These are phyloP conservation scores for Friedmanniomyces simplex DNA, from an alignment of 495 filamentous ascomycete species.

Conservation along the genomic window DNA sequence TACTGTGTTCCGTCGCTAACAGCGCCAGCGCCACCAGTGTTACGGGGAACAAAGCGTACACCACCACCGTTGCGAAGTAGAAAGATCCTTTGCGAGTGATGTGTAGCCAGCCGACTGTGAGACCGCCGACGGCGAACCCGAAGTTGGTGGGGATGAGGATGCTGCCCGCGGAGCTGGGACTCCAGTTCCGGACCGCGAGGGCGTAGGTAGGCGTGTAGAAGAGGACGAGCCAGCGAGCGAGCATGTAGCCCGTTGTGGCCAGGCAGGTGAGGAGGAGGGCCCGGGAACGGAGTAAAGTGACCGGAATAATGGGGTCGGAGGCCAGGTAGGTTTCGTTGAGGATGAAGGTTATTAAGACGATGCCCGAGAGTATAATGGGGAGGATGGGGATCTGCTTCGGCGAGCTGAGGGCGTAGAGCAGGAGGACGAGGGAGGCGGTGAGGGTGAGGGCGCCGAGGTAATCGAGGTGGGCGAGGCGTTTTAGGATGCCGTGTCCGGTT, in stretches of 20 bases:
- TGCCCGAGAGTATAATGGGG: conserved; percentile 47
- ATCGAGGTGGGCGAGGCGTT: conserved; percentile 49
- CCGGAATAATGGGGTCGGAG: conserved; percentile 58
- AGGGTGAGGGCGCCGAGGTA: conserved; percentile 56
- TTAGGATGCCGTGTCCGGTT: conserved; percentile 20
- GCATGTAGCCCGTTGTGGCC: conserved; percentile 60
- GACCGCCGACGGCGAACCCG: conserved; percentile 60
- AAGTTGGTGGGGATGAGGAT: conserved; percentile 67
- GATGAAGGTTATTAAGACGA: conserved; percentile 47
- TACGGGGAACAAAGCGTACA: conserved; percentile 44
- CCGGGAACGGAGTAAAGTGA: conserved; percentile 50
- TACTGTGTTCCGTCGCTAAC: conserved; percentile 40
- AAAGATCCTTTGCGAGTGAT: conserved; percentile 57
- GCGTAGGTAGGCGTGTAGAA: conserved; percentile 69
- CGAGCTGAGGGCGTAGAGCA: conserved; percentile 57
- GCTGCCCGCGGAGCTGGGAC: conserved; percentile 53
- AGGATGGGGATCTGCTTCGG: conserved; percentile 41
- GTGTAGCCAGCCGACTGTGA: conserved; percentile 59
- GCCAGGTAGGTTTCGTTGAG: conserved; percentile 48
- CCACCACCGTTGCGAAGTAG: conserved; percentile 46
- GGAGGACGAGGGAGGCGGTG: conserved; percentile 45
- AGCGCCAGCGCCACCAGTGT: conserved; percentile 41
- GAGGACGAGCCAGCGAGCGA: conserved; percentile 63
- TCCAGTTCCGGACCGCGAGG: conserved; percentile 56
- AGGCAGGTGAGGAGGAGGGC: conserved; percentile 58